Evolutionary conservation across 345 rosid genomes (phyloP), one percentile per base, ranked within the genome.

Genomic region (Citrus glauca): DNA sequence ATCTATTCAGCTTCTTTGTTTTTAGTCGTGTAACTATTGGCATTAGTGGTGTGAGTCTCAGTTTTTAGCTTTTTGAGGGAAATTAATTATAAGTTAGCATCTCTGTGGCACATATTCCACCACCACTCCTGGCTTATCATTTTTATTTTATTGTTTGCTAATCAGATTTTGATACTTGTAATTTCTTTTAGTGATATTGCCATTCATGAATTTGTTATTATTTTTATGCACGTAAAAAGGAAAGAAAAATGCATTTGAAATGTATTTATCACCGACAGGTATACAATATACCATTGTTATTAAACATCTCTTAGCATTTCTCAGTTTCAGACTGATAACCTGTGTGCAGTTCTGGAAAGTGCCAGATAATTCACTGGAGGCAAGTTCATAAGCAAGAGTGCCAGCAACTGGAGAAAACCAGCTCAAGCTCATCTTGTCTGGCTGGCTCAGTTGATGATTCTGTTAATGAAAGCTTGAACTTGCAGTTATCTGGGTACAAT

Each of bases 281-380:
- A 32, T 24, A 33, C 28, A 25, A 22, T 24, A 42, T 27, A 40
- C 27, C 10, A 10, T 33, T 1, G 45, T 71, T 30, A 35, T 27
- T 37, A 10, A 74, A 33, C 69, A 13, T 40, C 50, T 64, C 24
- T 33, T 27, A 48, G 60, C 37, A 73, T 60, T 72, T 57, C 63
- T 66, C 62, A 77, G 37, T 72, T 66, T 69, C 59, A 63, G 17
- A 63, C 19, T 70, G 64, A 74, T 80, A 7, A 68, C 45, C 19
- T 66, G 45, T 74, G 30, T 84, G 87, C 89, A 94, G 97, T 86
- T 94, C 98, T 33, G 97, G 97, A 48, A 91, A 86, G 88, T 94
- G 98, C 81, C 98, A 94, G 84, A 91, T 94, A 86, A 82, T 89
- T 87, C 98, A 94, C 76, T 94, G 98, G 98, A 92, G 97, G 89